Evolutionary conservation across 1,284 basidiomycete genomes (phyloP).

Genomic region (Sanguinoderma infundibulare): DNA sequence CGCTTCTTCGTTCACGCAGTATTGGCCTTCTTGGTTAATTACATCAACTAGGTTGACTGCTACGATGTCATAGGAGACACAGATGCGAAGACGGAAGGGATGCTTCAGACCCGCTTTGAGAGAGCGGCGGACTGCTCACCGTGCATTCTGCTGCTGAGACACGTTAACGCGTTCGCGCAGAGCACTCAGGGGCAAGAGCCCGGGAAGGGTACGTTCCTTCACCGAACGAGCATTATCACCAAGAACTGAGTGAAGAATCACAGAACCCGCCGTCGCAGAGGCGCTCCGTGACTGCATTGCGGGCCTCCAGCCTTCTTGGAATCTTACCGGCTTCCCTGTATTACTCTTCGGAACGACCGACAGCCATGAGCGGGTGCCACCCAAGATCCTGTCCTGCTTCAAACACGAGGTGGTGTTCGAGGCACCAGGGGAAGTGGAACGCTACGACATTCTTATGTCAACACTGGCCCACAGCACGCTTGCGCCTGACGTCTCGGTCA

Average conservation of each 20-base stretch:
- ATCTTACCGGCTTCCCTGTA: conserved; percentile 66
- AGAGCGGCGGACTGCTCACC: conserved; percentile 84
- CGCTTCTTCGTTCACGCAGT: conserved; percentile 17
- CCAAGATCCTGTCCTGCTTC: conserved; percentile 75
- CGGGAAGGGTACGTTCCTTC: conserved; percentile 59
- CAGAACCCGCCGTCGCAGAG: conserved; percentile 67
- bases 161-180: conserved; percentile 84
- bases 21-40: background rate
- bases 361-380: conserved; percentile 71
- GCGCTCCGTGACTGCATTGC: conserved; percentile 73
- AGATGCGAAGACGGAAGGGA: conserved; percentile 79
- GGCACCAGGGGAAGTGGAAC: conserved; percentile 83
- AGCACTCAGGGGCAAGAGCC: conserved; percentile 70
- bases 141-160: conserved; percentile 82
- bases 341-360: conserved; percentile 80
- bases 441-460: conserved; percentile 65
- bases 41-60: conserved; percentile 75
- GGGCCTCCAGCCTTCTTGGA: conserved; percentile 58
- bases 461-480: conserved; percentile 53
- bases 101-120: conserved; percentile 79
- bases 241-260: background rate
- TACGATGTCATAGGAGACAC: conserved; percentile 87
- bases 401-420: conserved; percentile 87
- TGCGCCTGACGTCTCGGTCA: conserved; percentile 81
- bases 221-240: background rate